Percentiles rank a stretch among this genome's conserved stretches.
Conservation (phyloP, 148 eudicot species). For the Drosera capensis region DNA sequence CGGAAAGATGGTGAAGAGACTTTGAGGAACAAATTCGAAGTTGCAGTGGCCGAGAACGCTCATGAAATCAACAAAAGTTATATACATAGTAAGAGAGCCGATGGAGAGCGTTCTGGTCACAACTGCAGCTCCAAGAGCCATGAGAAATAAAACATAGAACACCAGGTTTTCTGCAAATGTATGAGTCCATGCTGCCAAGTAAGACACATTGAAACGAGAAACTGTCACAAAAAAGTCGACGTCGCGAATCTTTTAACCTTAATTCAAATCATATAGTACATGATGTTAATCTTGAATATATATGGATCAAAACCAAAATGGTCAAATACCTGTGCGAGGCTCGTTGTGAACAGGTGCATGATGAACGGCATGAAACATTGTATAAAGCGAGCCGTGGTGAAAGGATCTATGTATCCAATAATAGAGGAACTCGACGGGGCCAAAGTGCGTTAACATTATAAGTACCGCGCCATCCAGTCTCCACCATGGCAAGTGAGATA, state of each 20-base stretch:
- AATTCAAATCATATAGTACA: not conserved
- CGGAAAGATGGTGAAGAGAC: constrained; percentile 35
- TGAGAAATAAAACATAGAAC: constrained; percentile 36
- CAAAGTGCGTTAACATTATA: constrained; percentile 24
- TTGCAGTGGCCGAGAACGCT: constrained; percentile 76
- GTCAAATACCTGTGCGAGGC: constrained; percentile 24
- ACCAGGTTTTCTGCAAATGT: constrained; percentile 58
- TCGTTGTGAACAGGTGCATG: constrained; percentile 48
- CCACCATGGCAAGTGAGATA: constrained; percentile 37
- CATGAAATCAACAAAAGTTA: constrained; percentile 45
- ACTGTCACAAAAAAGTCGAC: not conserved
- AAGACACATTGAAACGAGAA: not conserved
- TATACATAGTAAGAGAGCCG: constrained; percentile 12
- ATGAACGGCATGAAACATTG: constrained; percentile 53
- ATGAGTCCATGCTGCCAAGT: constrained; percentile 51
- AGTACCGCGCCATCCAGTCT: constrained; percentile 33
- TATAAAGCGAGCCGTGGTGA: constrained; percentile 50
- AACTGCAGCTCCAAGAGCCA: constrained; percentile 23
- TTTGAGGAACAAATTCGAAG: constrained; percentile 52
- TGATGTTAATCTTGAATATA: not conserved
- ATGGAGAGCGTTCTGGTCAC: constrained; percentile 17
- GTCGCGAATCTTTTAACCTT: not conserved
- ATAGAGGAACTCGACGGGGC: constrained; percentile 49
- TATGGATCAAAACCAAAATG: not conserved
- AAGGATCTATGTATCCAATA: constrained; percentile 50